These are phyloP conservation scores for Trichoderma erinaceum DNA, from an alignment of 495 filamentous ascomycete genomes.

Conservation along the genomic window DNA sequence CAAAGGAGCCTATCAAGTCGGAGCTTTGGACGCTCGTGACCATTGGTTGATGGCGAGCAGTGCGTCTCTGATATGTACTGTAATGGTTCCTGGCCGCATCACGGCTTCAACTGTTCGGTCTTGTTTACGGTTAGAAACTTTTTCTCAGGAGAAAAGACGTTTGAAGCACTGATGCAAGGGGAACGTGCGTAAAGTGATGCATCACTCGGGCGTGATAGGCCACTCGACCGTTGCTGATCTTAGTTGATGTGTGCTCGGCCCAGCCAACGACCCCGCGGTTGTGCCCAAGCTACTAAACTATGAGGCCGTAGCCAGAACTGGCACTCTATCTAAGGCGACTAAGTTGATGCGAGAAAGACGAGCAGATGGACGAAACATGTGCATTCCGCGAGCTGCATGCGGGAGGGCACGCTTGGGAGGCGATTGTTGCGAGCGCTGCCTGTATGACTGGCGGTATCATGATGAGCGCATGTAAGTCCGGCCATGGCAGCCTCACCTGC, in stretches of 20 bases:
- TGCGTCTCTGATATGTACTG: no score
- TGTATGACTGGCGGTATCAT: background rate
- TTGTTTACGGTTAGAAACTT: background rate
- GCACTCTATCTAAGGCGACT: background rate
- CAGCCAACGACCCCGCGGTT: background rate
- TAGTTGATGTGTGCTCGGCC: background rate
- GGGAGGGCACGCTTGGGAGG: background rate
- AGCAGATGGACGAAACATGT: background rate
- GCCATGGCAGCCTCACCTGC: slow-evolving; percentile 1
- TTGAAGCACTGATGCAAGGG: background rate
- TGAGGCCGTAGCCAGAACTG: background rate
- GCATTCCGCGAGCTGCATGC: background rate
- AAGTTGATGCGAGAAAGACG: background rate
- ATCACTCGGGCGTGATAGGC: background rate
- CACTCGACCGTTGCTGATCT: background rate
- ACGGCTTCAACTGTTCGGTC: background rate
- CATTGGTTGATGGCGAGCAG: background rate
- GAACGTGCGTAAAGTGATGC: background rate
- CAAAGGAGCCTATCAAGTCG: background rate
- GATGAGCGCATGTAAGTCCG: background rate
- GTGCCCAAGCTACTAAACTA: background rate
- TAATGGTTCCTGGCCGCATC: no score
- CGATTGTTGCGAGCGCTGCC: background rate
- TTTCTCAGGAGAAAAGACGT: background rate
- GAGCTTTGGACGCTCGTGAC: background rate